phyloP scores from a whole-genome alignment of 208 protist species.

The Strigomonas galati region DNA sequence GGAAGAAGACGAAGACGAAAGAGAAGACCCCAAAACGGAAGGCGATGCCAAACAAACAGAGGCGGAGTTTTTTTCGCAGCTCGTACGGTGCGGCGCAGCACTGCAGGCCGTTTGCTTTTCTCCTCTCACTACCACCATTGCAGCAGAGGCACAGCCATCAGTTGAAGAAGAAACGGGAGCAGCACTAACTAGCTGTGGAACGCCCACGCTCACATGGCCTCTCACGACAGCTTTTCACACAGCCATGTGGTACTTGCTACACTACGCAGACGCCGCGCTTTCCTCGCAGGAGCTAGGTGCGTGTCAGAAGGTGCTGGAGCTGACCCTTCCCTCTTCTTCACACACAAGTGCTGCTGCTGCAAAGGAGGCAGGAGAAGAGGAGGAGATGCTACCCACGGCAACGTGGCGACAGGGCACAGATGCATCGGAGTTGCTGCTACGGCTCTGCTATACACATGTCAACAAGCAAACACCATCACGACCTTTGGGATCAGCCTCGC shows the following conservation, averaged over 20 bases:
- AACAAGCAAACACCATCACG: constrained; percentile 26
- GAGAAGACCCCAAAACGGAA: background rate
- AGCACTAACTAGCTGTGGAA: background rate
- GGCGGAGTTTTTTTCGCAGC: no score
- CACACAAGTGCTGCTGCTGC: background rate
- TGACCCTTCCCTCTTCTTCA: no score
- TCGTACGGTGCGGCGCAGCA: no score
- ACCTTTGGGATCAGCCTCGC: no score
- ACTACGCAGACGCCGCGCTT: constrained; percentile 16
- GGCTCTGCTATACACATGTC: constrained; percentile 44
- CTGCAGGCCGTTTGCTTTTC: no score
- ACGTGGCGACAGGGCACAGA: constrained; percentile 21
- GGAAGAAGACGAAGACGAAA: no score
- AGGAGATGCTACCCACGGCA: background rate
- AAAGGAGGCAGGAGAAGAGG: background rate
- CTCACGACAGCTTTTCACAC: constrained; percentile 52
- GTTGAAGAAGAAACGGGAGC: no score
- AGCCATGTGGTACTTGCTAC: constrained; percentile 47
- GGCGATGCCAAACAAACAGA: background rate
- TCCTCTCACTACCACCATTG: no score
- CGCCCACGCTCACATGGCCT: constrained; percentile 23
- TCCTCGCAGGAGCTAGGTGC: background rate
- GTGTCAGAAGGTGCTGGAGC: background rate
- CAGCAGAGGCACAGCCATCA: no score
- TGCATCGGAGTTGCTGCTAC: constrained; percentile 58